A percentile compares a stretch with the other conserved stretches of the same genome.
Conservation (phyloP, 345 rosid genomes). For the Salix caprea region DNA sequence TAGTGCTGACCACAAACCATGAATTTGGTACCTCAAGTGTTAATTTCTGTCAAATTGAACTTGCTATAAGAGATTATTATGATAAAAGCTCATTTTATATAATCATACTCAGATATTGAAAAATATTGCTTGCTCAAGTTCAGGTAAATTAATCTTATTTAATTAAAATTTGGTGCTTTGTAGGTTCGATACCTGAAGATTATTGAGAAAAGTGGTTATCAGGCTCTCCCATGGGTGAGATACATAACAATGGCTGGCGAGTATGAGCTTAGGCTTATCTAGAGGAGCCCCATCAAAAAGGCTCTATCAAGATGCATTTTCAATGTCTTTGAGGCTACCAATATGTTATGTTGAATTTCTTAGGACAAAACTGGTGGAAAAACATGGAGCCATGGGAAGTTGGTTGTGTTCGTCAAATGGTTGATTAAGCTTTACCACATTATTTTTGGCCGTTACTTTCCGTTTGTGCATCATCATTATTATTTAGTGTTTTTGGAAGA, state of each 20-base stretch:
- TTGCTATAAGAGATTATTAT: neutral
- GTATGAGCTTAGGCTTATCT: slow-evolving; percentile 82
- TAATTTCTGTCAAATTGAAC: neutral
- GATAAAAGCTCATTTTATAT: neutral
- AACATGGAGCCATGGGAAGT: neutral
- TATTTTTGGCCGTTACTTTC: neutral
- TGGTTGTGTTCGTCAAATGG: neutral
- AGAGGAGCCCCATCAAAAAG: slow-evolving; percentile 6
- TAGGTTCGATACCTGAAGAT: slow-evolving; percentile 97
- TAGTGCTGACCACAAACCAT: neutral
- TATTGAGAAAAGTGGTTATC: slow-evolving; percentile 95
- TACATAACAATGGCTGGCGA: slow-evolving; percentile 99
- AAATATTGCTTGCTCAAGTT: neutral
- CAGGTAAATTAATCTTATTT: neutral
- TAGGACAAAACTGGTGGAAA: neutral
- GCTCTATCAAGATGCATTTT: neutral
- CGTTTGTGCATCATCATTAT: slow-evolving; percentile 8
- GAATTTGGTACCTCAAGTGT: neutral
- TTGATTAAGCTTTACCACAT: neutral
- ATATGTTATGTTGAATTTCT: neutral
- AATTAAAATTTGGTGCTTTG: slow-evolving; percentile 11
- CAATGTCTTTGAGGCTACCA: neutral
- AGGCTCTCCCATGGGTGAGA: slow-evolving; percentile 99
- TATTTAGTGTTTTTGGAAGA: neutral
- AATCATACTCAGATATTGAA: neutral